These are phyloP conservation scores for Metschnikowia continentalis DNA, from an alignment of 805 yeast species.

Conservation along the genomic window DNA sequence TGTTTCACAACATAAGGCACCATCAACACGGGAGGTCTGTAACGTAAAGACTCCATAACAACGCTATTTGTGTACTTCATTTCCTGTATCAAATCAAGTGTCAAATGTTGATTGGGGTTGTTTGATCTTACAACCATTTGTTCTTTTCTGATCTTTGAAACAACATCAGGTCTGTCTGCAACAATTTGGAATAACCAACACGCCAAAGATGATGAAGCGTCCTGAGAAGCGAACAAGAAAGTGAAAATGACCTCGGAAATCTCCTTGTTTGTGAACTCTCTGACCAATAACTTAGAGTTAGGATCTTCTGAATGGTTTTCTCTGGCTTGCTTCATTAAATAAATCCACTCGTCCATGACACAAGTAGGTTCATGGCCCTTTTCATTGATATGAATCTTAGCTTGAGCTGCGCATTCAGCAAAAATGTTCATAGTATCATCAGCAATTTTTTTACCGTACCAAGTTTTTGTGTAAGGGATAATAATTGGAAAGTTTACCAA, in stretches of 20 bases:
- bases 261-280: constrained; percentile 86
- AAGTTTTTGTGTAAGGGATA: constrained; percentile 91
- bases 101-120: constrained; percentile 59
- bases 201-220: constrained; percentile 94
- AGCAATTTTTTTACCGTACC: constrained; percentile 95
- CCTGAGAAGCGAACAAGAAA: constrained; percentile 95
- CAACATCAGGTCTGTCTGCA: constrained; percentile 92
- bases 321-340: constrained; percentile 72
- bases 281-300: constrained; percentile 56
- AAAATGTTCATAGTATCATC: constrained; percentile 92
- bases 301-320: constrained; percentile 46
- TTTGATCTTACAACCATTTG: constrained; percentile 79
- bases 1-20: constrained; percentile 94
- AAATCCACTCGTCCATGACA: constrained; percentile 95
- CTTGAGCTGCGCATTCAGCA: constrained; percentile 81
- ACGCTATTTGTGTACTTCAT: constrained; percentile 90
- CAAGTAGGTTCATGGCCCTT: constrained; percentile 77
- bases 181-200: constrained; percentile 97
- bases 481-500: constrained; percentile 97
- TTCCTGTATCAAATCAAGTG: constrained; percentile 70
- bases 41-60: constrained; percentile 87
- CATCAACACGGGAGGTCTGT: constrained; percentile 97
- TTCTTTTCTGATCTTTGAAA: constrained; percentile 83
- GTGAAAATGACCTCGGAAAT: constrained; percentile 96
- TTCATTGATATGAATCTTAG: constrained; percentile 70